Conservation (phyloP, 75 land plant genomes). For the Picea sitchensis region DNA sequence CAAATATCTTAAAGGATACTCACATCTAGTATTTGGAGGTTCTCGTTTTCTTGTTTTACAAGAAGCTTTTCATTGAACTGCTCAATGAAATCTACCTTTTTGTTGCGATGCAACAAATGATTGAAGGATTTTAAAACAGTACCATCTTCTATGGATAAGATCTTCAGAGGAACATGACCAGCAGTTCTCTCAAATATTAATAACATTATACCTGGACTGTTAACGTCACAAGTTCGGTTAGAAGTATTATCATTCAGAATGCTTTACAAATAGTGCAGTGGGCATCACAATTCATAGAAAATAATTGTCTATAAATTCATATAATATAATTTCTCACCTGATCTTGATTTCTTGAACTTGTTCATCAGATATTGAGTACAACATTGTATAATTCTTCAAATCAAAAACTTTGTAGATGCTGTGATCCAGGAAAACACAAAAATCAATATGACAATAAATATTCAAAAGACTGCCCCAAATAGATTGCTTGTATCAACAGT, state of each 20-base stretch:
- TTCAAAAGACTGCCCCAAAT: too few species aligned
- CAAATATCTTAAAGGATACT: slow-evolving; percentile 17
- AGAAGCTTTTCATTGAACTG: slow-evolving; percentile 99
- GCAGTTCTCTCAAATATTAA: slow-evolving; percentile 69
- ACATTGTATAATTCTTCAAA: slow-evolving; percentile 74
- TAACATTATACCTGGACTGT: slow-evolving; percentile 98
- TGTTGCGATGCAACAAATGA: slow-evolving; percentile 86
- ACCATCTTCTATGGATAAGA: slow-evolving; percentile 96
- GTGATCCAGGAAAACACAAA: too few species aligned
- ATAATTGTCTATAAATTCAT: not conserved
- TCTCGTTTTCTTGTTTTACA: slow-evolving; percentile 98
- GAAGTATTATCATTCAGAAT: slow-evolving; percentile 1
- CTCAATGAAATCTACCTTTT: slow-evolving; percentile 93
- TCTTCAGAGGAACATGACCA: slow-evolving; percentile 88
- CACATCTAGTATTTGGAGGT: slow-evolving; percentile 98
- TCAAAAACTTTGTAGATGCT: slow-evolving; percentile 13
- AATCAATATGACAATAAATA: too few species aligned
- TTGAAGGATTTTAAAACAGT: slow-evolving; percentile 88
- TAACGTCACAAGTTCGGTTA: not conserved
- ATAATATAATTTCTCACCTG: slow-evolving; percentile 40
- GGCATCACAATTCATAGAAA: not conserved
- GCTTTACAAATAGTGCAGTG: not conserved
- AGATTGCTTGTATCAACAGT: too few species aligned
- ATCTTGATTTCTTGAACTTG: slow-evolving; percentile 92
- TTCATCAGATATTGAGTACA: slow-evolving; percentile 91